A percentile compares a stretch with the other conserved stretches of the same genome.
Conservation (phyloP, 352 stramenopile species). For the Hyaloperonospora arabidopsidis region DNA sequence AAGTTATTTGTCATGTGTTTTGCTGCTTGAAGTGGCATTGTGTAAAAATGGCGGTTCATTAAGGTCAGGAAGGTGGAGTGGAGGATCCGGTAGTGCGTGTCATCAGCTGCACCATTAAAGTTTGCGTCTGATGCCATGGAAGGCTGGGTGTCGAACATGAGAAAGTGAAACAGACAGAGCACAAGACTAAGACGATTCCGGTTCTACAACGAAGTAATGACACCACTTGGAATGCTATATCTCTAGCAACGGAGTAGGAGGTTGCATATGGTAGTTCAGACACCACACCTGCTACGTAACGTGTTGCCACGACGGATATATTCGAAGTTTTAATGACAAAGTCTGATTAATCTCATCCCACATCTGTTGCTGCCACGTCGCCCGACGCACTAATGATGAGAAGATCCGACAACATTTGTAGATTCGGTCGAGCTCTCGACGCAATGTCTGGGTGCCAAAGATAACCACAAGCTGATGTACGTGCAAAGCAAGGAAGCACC, state of each 20-base stretch:
- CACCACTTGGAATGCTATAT: neutral
- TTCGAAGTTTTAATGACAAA: too few species aligned
- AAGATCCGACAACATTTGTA: neutral
- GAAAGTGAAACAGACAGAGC: conserved; percentile 32
- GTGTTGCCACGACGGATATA: neutral
- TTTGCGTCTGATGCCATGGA: too few species aligned
- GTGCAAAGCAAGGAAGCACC: conserved; percentile 51
- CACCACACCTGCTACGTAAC: neutral
- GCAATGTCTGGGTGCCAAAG: conserved; percentile 23
- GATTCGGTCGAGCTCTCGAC: too few species aligned
- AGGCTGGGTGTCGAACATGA: conserved; percentile 2
- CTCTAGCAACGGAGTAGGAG: neutral
- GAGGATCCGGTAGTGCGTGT: too few species aligned
- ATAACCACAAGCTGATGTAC: conserved; percentile 80
- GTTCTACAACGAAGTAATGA: conserved; percentile 10
- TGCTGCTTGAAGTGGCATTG: too few species aligned
- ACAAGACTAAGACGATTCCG: conserved; percentile 2
- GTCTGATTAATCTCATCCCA: too few species aligned
- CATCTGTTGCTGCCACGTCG: conserved; percentile 1
- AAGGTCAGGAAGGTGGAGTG: too few species aligned
- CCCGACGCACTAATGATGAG: conserved; percentile 1
- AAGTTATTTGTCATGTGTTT: too few species aligned
- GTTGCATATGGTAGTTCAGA: neutral
- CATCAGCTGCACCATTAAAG: too few species aligned
- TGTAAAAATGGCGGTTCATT: too few species aligned